Evolutionary conservation across 345 rosid species (phyloP), one percentile per base, ranked within the genome.

Genomic region (Salix suchowensis): DNA sequence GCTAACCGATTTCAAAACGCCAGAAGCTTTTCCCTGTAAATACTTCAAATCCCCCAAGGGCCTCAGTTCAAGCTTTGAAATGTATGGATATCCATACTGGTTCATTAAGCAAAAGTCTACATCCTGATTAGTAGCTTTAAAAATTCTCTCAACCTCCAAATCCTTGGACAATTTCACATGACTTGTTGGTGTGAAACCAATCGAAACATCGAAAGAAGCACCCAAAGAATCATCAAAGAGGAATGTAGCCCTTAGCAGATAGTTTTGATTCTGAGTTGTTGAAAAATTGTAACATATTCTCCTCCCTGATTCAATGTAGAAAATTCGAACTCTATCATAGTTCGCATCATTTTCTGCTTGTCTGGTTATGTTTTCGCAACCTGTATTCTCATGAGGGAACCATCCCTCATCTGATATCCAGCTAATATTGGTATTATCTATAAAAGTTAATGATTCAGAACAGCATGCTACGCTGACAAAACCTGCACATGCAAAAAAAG

Each of bases 401-500:
- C 85, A 83, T 9, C 40, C 19, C 15, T 80, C 71, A 69, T 89
- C 94, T 5, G 86, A 78, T 71, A 21, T 79, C 88, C 90, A 89
- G 2, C 2, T 66, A 60, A 88, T 79, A 16, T 30, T 23, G 42
- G 44, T 73, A 32, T 19, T 44, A 39, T 84, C 84, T 4, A 74
- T 85, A 74, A 42, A 65, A 62, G 26, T 76, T 28, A 85, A 65
- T 10, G 50, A 46, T 46, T 68, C 79, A 4, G 87, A 84, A 39
- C 94, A 88, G 81, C 92, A 86, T 73, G 86, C 87, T 79, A 89
- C 85, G 86, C 91, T 88, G 78, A 88, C 39, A 74, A 82, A 83
- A 2, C 76, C 94, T 89, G 88, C 87, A 86, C 18, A 46, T 46
- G 50, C 50, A 46, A 13, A 46, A 46, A 13, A 40, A 4, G 50